Percentiles rank a stretch among this genome's conserved stretches.
phyloP scores from a whole-genome alignment of 2,329 filamentous ascomycete species.

The Leptographium flavum region DNA sequence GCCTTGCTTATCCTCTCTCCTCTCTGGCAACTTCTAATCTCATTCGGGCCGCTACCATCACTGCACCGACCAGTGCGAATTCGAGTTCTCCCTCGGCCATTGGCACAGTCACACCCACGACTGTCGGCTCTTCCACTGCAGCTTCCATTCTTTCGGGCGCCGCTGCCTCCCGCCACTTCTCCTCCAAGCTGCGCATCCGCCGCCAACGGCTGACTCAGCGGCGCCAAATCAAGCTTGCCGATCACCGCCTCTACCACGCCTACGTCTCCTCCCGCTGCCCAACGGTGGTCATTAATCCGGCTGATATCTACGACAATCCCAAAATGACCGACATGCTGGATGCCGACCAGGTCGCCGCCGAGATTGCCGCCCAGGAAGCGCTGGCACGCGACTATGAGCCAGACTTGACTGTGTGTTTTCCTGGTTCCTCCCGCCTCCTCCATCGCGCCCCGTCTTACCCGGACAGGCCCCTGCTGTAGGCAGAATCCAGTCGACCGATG shows the following conservation, averaged over 20 bases:
- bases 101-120: neutral
- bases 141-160: neutral
- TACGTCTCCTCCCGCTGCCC: neutral
- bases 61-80: too few relatives aligned
- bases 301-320: neutral
- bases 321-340: neutral
- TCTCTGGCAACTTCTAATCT: neutral
- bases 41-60: neutral
- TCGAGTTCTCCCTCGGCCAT: too few relatives aligned
- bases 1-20: neutral
- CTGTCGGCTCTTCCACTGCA: neutral
- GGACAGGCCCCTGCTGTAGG: slow-evolving; percentile 71
- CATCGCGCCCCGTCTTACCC: slow-evolving; percentile 10
- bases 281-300: neutral
- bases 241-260: neutral
- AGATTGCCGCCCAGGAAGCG: slow-evolving; percentile 44
- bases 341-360: slow-evolving; percentile 17
- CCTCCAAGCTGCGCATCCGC: neutral
- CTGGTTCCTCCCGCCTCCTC: neutral
- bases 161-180: neutral
- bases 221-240: neutral
- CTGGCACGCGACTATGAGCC: slow-evolving; percentile 45
- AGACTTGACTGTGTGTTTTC: slow-evolving; percentile 34
- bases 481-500: slow-evolving; percentile 59
- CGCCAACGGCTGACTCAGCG: neutral